Percentiles rank a stretch among this genome's conserved stretches.
Conservation (phyloP, 2,329 filamentous ascomycete species). For the Macrophomina tecta region DNA sequence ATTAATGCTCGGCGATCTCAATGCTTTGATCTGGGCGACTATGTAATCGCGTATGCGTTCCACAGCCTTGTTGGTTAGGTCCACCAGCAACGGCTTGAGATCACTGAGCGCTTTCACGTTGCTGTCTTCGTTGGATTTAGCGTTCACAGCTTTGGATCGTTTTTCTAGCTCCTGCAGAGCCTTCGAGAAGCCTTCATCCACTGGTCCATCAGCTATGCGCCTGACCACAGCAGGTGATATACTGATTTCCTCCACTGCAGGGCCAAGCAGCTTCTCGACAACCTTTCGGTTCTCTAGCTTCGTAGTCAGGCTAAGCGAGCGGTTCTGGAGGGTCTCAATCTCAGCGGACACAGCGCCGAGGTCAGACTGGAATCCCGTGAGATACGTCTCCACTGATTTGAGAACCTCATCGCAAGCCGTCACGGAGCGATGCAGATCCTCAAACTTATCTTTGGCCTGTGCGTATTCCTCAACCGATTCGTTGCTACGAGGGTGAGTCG, state of each 20-base stretch:
- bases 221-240: slow-evolving; percentile 83
- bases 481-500: slow-evolving; percentile 58
- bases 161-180: slow-evolving; percentile 84
- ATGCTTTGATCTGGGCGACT: slow-evolving; percentile 90
- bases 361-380: slow-evolving; percentile 92
- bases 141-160: slow-evolving; percentile 73
- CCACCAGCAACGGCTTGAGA: slow-evolving; percentile 81
- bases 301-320: slow-evolving; percentile 81
- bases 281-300: slow-evolving; percentile 87
- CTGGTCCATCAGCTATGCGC: slow-evolving; percentile 84
- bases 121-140: slow-evolving; percentile 65
- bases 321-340: slow-evolving; percentile 89
- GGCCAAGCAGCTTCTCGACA: slow-evolving; percentile 85
- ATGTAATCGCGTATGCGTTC: slow-evolving; percentile 94
- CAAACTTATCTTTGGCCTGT: slow-evolving; percentile 80
- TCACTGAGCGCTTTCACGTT: slow-evolving; percentile 81
- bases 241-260: slow-evolving; percentile 89
- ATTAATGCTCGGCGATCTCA: slow-evolving; percentile 95
- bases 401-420: slow-evolving; percentile 89
- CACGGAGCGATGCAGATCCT: slow-evolving; percentile 90
- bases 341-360: slow-evolving; percentile 90
- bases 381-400: slow-evolving; percentile 88
- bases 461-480: slow-evolving; percentile 79
- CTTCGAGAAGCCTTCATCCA: slow-evolving; percentile 89
- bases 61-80: slow-evolving; percentile 85